Base-by-base conservation (phyloP, 2,329 filamentous ascomycete genomes). In the Byssochlamys sp. region DNA sequence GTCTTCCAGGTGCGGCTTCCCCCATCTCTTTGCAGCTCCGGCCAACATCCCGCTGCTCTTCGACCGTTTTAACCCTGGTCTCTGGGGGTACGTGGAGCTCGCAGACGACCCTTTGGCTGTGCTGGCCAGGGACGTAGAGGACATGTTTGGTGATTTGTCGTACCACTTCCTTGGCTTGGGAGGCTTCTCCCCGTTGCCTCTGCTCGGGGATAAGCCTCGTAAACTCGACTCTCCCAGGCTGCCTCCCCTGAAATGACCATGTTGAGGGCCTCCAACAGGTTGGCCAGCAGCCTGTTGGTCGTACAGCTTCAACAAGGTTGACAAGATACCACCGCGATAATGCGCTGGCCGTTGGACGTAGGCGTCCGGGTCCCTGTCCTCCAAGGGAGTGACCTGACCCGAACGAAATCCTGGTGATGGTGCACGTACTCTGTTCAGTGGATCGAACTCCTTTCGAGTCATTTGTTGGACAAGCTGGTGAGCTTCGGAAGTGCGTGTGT, bases 311-410 rank as follows among this genome's bases (percentile, higher is more conserved):
- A 94, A 75, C 0, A 95, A 75, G 0, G 85, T 86, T 2, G 86
- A 85, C 1, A 95, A 76, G 52, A 92, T 83, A 29, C 90, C 88
- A 29, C 85, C 86, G 54, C 85, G 83, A 69, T 89, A 91, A 61
- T 86, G 81, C 25, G 78, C 74, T 3, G 88, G 88, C 49, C 80
- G 78, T 51, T 86, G 84, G 19, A 89, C 81, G 66, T 89, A 89
- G 57, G 83, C 80, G 50, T 83, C 80, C 25, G 81, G 77, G 50
- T 82, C 77, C 39, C 69, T 65, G 49, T 75, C 73, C 54, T 71
- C 71, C 10, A 68, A 59, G 4, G 68, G 68, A 19, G 70, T 73
- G 27, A 60, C 62, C 52, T 69, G 68, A 26, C 69, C 69, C n/a
- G 72, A 72, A n/a, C 66, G 63, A 31, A 71, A 59, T 27, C 66